Evolutionary conservation across 73 alveolate species (phyloP).

Genomic region (Paramecium primaurelia): DNA sequence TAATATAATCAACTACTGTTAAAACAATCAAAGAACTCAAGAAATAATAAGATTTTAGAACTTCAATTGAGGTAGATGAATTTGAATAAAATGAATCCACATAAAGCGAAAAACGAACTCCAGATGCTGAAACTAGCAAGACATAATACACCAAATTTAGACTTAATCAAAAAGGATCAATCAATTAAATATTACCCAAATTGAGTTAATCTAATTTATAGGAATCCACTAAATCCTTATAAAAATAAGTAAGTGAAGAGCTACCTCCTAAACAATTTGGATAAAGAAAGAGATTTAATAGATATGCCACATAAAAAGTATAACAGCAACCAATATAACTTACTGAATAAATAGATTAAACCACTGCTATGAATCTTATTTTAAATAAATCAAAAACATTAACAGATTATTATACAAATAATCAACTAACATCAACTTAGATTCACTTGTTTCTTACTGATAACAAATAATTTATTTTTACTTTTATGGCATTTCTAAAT

Average conservation of each 20-base stretch:
- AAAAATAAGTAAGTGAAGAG: background rate
- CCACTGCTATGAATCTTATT: background rate
- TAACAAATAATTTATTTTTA: background rate
- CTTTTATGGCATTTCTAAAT: slow-evolving; percentile 4
- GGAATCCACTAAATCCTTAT: background rate
- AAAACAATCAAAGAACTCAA: slow-evolving; percentile 40
- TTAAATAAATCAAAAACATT: background rate
- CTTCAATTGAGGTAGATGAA: background rate
- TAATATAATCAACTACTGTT: slow-evolving; percentile 47
- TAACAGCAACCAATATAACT: background rate
- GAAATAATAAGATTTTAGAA: background rate
- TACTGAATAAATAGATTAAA: background rate
- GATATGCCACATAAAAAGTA: background rate
- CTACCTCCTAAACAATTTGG: background rate
- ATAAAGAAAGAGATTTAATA: background rate
- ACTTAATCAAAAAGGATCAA: background rate
- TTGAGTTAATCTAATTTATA: background rate
- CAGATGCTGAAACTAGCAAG: background rate
- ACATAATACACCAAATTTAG: slow-evolving; percentile 1
- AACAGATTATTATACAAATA: background rate
- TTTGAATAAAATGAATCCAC: background rate
- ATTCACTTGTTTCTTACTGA: background rate
- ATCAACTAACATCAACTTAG: background rate
- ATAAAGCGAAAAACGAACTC: background rate
- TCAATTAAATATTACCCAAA: background rate